Percentiles rank a stretch among this genome's conserved stretches.
Conservation (phyloP, 164 flowering plant species). For the Aristolochia fimbriata region DNA sequence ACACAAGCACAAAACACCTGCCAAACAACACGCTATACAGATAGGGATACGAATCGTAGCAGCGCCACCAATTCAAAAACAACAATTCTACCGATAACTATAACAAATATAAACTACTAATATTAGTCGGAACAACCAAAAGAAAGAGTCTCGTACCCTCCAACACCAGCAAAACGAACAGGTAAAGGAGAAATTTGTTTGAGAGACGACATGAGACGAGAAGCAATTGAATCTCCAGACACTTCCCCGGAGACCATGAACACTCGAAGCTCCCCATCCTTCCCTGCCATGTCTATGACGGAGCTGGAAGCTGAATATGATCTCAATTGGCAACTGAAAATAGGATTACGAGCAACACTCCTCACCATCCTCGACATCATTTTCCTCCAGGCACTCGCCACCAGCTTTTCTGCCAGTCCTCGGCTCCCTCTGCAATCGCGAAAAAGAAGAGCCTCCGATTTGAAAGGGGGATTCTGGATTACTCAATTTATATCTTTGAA, state of each 20-base stretch:
- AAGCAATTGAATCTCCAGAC: constrained; percentile 74
- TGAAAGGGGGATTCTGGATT: too few species aligned
- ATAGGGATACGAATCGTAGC: not conserved
- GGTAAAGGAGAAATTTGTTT: constrained; percentile 67
- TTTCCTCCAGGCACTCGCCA: too few species aligned
- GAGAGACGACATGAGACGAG: constrained; percentile 81
- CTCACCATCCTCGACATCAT: too few species aligned
- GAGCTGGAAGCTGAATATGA: constrained; percentile 20
- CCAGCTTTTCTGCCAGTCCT: too few species aligned
- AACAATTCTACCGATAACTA: too few species aligned
- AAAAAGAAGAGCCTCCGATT: too few species aligned
- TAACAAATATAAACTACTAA: not conserved
- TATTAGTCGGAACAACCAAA: not conserved
- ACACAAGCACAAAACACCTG: not conserved
- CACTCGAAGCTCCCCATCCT: constrained; percentile 74
- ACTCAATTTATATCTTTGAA: too few species aligned
- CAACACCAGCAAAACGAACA: constrained; percentile 67
- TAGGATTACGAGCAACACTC: too few species aligned
- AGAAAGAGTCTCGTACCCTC: constrained; percentile 45
- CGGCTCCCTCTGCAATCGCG: too few species aligned
- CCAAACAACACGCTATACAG: not conserved
- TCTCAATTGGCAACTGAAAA: constrained; percentile 6
- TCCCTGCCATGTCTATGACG: constrained; percentile 39
- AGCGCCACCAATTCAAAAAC: not conserved
- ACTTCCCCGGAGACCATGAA: constrained; percentile 88